These are phyloP conservation scores for Blastobotrys persicus DNA, from an alignment of 1,139 yeast species.

Conservation along the genomic window DNA sequence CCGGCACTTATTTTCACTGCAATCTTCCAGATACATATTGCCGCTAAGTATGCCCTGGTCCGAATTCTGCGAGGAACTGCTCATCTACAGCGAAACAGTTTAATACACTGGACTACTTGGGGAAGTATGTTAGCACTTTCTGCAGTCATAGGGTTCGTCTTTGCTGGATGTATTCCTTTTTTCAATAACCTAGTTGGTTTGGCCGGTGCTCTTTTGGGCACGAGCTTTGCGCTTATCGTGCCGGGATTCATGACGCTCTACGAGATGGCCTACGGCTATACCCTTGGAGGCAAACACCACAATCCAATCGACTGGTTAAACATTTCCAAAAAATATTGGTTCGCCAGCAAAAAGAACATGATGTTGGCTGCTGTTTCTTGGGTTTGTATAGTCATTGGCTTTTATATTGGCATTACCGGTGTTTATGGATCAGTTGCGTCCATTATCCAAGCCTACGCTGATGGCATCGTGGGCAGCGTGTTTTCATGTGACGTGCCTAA, in stretches of 20 bases:
- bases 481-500: constrained; percentile 9
- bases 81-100: constrained; percentile 34
- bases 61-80: constrained; percentile 14
- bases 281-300: background rate
- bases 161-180: constrained; percentile 64
- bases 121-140: constrained; percentile 41
- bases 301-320: constrained; percentile 5
- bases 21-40: constrained; percentile 17
- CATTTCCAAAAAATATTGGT: constrained; percentile 7
- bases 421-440: constrained; percentile 12
- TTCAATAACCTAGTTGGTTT: constrained; percentile 55
- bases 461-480: constrained; percentile 11
- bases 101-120: constrained; percentile 55
- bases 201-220: constrained; percentile 53
- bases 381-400: constrained; percentile 14
- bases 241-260: constrained; percentile 14
- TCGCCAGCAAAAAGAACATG: constrained; percentile 8
- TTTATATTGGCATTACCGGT: constrained; percentile 13
- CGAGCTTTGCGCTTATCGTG: constrained; percentile 12
- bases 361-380: constrained; percentile 1
- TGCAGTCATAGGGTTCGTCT: constrained; percentile 54
- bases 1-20: constrained; percentile 16
- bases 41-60: constrained; percentile 14
- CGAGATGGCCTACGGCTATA: constrained; percentile 7
- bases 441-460: constrained; percentile 11